A percentile compares a stretch with the other conserved stretches of the same genome.
These are phyloP conservation scores for Aphanocladium album DNA, from an alignment of 2,329 filamentous ascomycete genomes.

Conservation along the genomic window DNA sequence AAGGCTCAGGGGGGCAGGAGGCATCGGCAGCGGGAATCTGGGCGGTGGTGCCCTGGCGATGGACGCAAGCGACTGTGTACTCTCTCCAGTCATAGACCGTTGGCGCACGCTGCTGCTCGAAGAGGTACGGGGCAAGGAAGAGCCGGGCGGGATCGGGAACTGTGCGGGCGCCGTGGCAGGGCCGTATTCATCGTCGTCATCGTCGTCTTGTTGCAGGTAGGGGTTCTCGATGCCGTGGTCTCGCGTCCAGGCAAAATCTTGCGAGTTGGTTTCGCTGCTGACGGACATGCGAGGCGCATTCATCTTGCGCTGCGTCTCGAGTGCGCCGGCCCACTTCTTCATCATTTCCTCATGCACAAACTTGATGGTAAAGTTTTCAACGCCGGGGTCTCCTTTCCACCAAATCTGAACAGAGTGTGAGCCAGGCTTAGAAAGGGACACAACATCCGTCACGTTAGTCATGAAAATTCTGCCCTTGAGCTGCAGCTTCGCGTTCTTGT, in stretches of 20 bases:
- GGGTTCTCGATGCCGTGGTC: slow-evolving; percentile 74
- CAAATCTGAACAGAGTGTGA: slow-evolving; percentile 96
- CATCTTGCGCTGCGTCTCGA: slow-evolving; percentile 70
- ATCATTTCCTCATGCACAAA: slow-evolving; percentile 88
- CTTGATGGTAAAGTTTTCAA: slow-evolving; percentile 93
- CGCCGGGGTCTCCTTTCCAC: slow-evolving; percentile 94
- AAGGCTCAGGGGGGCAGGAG: slow-evolving; percentile 58
- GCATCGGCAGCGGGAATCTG: slow-evolving; percentile 63
- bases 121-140: slow-evolving; percentile 35
- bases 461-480: slow-evolving; percentile 98
- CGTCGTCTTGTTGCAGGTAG: slow-evolving; percentile 62
- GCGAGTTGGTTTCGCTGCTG: slow-evolving; percentile 48
- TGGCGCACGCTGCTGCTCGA: slow-evolving; percentile 72
- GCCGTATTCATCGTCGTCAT: slow-evolving; percentile 54
- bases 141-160: slow-evolving; percentile 27
- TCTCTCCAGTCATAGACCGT: slow-evolving; percentile 71
- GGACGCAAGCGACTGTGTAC: slow-evolving; percentile 52
- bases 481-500: slow-evolving; percentile 76
- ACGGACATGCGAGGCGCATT: slow-evolving; percentile 45
- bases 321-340: slow-evolving; percentile 82
- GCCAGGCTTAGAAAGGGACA: slow-evolving; percentile 79
- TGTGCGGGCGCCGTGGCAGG: slow-evolving; percentile 32
- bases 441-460: slow-evolving; percentile 96
- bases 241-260: slow-evolving; percentile 77
- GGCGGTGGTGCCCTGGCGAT: slow-evolving; percentile 59